Evolutionary conservation across 2,329 filamentous ascomycete species (phyloP).

Genomic region (Aspergillus udagawae): DNA sequence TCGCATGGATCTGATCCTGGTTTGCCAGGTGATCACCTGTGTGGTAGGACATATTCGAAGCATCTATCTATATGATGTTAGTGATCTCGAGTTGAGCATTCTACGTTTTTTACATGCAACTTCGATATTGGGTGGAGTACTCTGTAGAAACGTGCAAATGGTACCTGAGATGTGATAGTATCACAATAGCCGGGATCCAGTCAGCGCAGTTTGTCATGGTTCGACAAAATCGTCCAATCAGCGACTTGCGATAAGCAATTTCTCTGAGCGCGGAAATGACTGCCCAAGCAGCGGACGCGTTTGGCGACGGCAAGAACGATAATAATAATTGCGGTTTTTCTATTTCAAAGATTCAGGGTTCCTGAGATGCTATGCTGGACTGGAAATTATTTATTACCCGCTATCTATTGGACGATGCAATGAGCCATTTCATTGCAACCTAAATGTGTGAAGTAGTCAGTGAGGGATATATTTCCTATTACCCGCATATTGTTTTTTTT

Average conservation of each 20-base stretch:
- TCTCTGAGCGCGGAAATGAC: conserved; percentile 6
- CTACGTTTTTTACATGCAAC: background rate
- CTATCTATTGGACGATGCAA: background rate
- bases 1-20: background rate
- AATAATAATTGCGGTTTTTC: background rate
- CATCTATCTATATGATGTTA: background rate
- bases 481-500: background rate
- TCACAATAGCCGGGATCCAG: conserved; percentile 9
- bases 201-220: conserved; percentile 33
- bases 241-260: conserved; percentile 23
- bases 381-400: background rate
- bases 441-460: background rate
- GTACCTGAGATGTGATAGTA: background rate
- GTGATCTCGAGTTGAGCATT: too few species aligned
- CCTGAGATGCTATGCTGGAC: background rate
- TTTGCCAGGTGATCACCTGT: background rate
- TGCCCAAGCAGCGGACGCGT: background rate
- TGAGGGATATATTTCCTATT: background rate
- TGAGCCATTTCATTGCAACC: background rate
- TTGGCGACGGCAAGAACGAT: background rate
- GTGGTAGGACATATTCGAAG: background rate
- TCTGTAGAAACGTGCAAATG: background rate
- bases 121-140: background rate
- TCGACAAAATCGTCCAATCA: conserved; percentile 21
- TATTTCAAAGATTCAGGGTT: background rate